These are phyloP conservation scores for Entonaema liquescens DNA, from an alignment of 495 filamentous ascomycete species.

Conservation along the genomic window DNA sequence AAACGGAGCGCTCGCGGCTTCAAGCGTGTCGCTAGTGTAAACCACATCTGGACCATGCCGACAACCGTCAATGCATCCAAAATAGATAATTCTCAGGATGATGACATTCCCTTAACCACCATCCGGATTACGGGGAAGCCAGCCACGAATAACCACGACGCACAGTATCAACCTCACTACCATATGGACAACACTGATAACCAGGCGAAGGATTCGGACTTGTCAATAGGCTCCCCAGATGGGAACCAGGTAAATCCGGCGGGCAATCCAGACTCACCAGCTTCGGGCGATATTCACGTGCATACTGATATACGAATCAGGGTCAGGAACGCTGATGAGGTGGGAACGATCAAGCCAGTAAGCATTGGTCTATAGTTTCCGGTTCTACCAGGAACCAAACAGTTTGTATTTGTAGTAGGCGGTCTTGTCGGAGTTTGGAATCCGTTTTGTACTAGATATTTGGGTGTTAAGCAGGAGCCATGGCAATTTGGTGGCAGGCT, in stretches of 20 bases:
- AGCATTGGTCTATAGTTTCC: neutral
- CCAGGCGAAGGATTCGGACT: neutral
- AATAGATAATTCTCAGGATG: constrained; percentile 19
- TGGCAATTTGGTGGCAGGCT: neutral
- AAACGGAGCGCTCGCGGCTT: constrained; percentile 33
- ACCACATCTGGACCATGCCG: constrained; percentile 37
- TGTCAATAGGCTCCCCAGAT: neutral
- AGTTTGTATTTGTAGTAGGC: neutral
- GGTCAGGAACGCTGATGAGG: constrained; percentile 3
- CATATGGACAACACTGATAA: neutral
- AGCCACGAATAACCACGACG: neutral
- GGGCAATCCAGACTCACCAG: neutral
- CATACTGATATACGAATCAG: constrained; percentile 33
- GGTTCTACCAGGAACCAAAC: neutral
- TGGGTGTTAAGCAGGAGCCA: neutral
- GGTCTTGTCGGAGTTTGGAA: neutral
- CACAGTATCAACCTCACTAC: neutral
- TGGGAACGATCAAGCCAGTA: neutral
- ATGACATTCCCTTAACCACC: constrained; percentile 31
- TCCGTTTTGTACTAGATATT: neutral
- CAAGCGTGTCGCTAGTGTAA: constrained; percentile 36
- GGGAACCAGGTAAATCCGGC: neutral
- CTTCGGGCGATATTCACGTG: constrained; percentile 31
- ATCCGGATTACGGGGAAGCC: constrained; percentile 24
- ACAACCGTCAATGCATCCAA: constrained; percentile 17